Percentiles rank a stretch among this genome's conserved stretches.
Evolutionary conservation across 2,329 filamentous ascomycete genomes (phyloP).

Genomic region (Colletotrichum melonis): DNA sequence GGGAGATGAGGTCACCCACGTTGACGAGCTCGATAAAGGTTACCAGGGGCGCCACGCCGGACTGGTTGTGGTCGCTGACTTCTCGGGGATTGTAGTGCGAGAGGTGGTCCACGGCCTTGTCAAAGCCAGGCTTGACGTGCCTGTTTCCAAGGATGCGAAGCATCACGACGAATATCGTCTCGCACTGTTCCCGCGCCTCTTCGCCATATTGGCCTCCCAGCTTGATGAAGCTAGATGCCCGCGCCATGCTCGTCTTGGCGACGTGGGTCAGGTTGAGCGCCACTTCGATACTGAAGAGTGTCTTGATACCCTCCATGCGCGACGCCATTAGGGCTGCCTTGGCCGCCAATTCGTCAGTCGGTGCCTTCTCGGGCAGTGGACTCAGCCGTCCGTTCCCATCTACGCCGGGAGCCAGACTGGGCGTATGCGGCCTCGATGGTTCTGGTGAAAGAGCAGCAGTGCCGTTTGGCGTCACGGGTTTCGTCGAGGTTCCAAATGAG

Average conservation of each 20-base stretch:
- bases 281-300: constrained; percentile 95
- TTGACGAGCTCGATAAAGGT: constrained; percentile 98
- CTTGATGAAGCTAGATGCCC: constrained; percentile 83
- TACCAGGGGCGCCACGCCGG: constrained; percentile 88
- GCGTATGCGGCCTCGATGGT: constrained; percentile 62
- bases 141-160: constrained; percentile 85
- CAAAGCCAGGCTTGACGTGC: constrained; percentile 93
- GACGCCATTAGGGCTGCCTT: constrained; percentile 99
- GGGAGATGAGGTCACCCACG: constrained; percentile 95
- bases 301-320: constrained; percentile 92
- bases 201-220: constrained; percentile 84
- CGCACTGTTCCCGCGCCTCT: constrained; percentile 89
- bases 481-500: constrained; percentile 57
- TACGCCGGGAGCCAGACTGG: constrained; percentile 49
- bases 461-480: constrained; percentile 43
- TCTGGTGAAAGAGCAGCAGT: constrained; percentile 48
- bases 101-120: constrained; percentile 91
- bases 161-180: constrained; percentile 86
- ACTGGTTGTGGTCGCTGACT: constrained; percentile 75
- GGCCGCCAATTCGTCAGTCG: constrained; percentile 90
- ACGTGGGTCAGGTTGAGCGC: constrained; percentile 89
- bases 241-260: constrained; percentile 88
- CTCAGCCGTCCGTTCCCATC: constrained; percentile 54
- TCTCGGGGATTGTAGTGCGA: constrained; percentile 92
- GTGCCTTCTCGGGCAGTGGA: constrained; percentile 72